These are phyloP conservation scores for Lachnellula occidentalis DNA, from an alignment of 2,329 filamentous ascomycete species.

Conservation along the genomic window DNA sequence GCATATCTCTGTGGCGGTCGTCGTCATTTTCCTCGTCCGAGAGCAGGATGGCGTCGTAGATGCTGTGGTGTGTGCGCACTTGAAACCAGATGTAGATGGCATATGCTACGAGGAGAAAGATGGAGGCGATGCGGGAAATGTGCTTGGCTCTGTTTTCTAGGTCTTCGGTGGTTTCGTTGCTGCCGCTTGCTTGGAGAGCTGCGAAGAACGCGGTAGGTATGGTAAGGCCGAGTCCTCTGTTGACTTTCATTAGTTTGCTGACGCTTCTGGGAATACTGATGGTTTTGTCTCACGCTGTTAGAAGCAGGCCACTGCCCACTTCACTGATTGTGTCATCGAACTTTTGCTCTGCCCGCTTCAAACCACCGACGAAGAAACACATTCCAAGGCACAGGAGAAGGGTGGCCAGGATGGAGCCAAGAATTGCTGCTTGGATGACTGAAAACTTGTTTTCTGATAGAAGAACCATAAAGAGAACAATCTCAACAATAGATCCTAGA, in stretches of 20 bases:
- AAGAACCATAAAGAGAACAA: slow-evolving; percentile 76
- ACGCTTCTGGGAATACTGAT: slow-evolving; percentile 63
- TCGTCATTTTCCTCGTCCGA: slow-evolving; percentile 58
- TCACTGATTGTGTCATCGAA: slow-evolving; percentile 76
- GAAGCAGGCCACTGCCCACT: slow-evolving; percentile 68
- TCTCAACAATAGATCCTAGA: slow-evolving; percentile 72
- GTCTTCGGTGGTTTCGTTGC: slow-evolving; percentile 35
- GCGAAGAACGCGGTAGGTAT: slow-evolving; percentile 43
- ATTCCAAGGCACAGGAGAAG: slow-evolving; percentile 73
- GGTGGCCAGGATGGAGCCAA: slow-evolving; percentile 79
- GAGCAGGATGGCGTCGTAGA: slow-evolving; percentile 68
- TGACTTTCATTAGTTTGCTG: slow-evolving; percentile 34
- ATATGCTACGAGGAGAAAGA: slow-evolving; percentile 68
- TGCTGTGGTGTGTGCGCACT: slow-evolving; percentile 68
- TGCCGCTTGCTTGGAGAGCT: slow-evolving; percentile 38
- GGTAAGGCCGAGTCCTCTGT: slow-evolving; percentile 44
- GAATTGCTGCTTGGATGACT: slow-evolving; percentile 76
- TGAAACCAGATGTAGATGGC: slow-evolving; percentile 66
- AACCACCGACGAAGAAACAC: slow-evolving; percentile 74
- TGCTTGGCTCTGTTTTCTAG: slow-evolving; percentile 50
- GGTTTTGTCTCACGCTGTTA: slow-evolving; percentile 60
- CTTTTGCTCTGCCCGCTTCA: slow-evolving; percentile 59
- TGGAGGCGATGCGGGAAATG: slow-evolving; percentile 65
- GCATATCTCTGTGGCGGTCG: slow-evolving; percentile 51
- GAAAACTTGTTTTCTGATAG: slow-evolving; percentile 50